Base-by-base conservation (phyloP, 2,329 filamentous ascomycete species). In the Leptosphaerulina australis region DNA sequence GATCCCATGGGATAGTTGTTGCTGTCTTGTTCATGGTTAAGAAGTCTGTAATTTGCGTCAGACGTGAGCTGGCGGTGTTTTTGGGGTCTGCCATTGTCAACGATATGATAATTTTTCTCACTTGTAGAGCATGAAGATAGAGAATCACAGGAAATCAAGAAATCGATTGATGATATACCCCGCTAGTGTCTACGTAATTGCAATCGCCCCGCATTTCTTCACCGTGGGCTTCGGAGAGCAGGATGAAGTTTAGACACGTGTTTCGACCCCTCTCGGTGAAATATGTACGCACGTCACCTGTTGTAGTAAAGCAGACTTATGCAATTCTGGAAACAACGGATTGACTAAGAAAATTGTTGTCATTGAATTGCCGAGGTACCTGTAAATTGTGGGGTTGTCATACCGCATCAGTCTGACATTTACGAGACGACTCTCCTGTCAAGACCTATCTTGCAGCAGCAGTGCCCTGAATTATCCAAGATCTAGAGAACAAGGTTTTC, bases 1-100 rank as follows among this genome's bases (percentile, higher is more conserved):
- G 82, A 59, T 84, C 74, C 77, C 79, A 83, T 3, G 81, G 81
- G 17, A 83, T 71, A 2, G 72, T 74, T 0, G 72, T 76, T 1
- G 77, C 75, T 1, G 75, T 76, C 57, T 78, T 78, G 53, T 74
- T 74, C 65, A 74, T 69, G 0, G 74, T 77, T 18, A 79, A 53
- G 44, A 77, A 73, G 56, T 77, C 75, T 41, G 72, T 76, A 55
- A 77, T 71, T 50, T 79, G 74, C 20, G 67, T 73, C 44, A 79
- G 60, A 39, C 76, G 71, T 45, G 64, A 65, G 33, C 54, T 64
- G 7, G 71, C 60, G 11, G 64, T 63, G 31, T 48, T 69, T 41
- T 72, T 73, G 21, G 60, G 58, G 3, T 73, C 66, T 4, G 71
- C 44, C 71, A 74, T 74, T 14, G 28, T 64, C 36, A 25, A n/a